Evolutionary conservation across 2,329 filamentous ascomycete genomes (phyloP).

Genomic region (Immersiporthe knoxdaviesiana): DNA sequence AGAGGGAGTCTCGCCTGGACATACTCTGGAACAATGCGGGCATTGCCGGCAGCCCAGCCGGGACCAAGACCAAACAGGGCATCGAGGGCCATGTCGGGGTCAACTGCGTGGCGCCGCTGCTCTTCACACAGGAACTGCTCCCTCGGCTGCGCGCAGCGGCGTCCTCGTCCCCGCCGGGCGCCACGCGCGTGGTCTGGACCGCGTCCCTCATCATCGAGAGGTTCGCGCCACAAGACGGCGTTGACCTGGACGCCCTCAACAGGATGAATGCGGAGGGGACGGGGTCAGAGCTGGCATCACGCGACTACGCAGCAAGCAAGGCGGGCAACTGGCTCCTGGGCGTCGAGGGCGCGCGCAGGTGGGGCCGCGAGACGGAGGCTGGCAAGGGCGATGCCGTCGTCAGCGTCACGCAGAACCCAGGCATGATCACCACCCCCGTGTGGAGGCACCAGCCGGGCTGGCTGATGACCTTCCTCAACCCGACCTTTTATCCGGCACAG

Average conservation of each 20-base stretch:
- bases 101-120: conserved; percentile 41
- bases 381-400: conserved; percentile 22
- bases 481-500: conserved; percentile 12
- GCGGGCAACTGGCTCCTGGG: conserved; percentile 28
- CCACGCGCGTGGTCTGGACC: conserved; percentile 40
- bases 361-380: conserved; percentile 13
- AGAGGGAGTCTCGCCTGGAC: conserved; percentile 44
- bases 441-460: conserved; percentile 25
- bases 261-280: conserved; percentile 16
- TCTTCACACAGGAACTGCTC: conserved; percentile 41
- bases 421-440: conserved; percentile 26
- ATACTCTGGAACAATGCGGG: conserved; percentile 49
- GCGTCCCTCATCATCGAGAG: conserved; percentile 30
- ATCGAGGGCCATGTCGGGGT: conserved; percentile 41
- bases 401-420: conserved; percentile 27
- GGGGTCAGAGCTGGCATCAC: conserved; percentile 14
- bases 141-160: conserved; percentile 40
- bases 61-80: conserved; percentile 37
- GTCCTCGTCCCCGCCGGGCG: conserved; percentile 27
- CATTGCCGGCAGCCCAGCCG: conserved; percentile 32
- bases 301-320: conserved; percentile 27
- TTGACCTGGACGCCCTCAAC: conserved; percentile 24
- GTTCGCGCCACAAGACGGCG: conserved; percentile 17
- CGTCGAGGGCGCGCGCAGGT: conserved; percentile 20
- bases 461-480: conserved; percentile 22